These are phyloP conservation scores for Solanum sejunctum DNA, from an alignment of 257 asterid species.

Conservation along the genomic window DNA sequence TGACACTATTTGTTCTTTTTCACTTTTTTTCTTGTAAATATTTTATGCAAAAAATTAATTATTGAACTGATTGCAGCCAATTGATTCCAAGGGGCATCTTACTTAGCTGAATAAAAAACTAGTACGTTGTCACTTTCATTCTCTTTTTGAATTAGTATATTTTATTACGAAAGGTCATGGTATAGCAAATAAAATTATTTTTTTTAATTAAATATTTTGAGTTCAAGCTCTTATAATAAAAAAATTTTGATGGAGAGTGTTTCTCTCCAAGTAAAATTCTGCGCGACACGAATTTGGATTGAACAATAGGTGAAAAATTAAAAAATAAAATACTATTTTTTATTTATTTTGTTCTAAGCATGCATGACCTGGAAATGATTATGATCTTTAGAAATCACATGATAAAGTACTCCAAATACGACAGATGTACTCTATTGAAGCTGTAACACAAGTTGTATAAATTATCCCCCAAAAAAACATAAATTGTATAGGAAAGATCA, in stretches of 20 bases:
- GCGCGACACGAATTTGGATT: too few species aligned
- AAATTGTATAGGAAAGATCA: neutral
- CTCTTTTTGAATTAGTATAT: too few species aligned
- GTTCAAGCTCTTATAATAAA: rapidly evolving
- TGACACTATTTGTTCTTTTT: neutral
- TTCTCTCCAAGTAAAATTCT: too few species aligned
- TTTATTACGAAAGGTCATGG: too few species aligned
- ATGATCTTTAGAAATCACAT: neutral
- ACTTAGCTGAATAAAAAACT: neutral
- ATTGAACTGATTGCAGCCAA: neutral
- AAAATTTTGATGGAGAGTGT: too few species aligned
- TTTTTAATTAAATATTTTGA: too few species aligned
- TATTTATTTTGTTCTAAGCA: neutral
- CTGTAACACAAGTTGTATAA: neutral
- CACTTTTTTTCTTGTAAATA: neutral
- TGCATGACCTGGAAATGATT: neutral
- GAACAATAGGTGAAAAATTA: too few species aligned
- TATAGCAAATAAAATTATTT: too few species aligned
- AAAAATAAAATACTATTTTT: too few species aligned
- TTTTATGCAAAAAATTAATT: neutral
- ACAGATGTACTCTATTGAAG: neutral
- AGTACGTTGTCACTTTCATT: neutral
- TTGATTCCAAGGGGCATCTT: neutral
- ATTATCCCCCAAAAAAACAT: too few species aligned
- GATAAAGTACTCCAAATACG: neutral